Conservation (phyloP, 805 yeast species). For the Candida krabiensis region DNA sequence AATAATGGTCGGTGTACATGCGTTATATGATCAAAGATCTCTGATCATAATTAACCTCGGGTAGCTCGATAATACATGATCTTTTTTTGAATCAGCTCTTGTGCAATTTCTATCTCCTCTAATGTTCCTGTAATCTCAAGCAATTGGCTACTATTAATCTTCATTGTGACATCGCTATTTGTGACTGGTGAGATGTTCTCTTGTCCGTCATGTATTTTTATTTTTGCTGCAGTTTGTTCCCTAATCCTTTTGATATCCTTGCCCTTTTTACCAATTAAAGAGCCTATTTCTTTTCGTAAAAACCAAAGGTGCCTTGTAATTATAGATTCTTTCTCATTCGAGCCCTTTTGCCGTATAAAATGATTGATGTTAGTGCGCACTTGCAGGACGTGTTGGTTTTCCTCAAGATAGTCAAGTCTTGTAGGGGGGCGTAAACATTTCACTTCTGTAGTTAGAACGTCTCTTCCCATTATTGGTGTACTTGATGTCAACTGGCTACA, state of each 20-base stretch:
- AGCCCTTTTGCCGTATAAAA: slow-evolving; percentile 1
- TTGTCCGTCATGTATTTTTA: slow-evolving; percentile 37
- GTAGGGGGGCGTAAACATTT: slow-evolving; percentile 6
- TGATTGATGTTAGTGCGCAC: slow-evolving; percentile 2
- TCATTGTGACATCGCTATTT: neutral
- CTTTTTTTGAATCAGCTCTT: slow-evolving; percentile 10
- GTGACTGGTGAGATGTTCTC: slow-evolving; percentile 13
- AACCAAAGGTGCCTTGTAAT: slow-evolving; percentile 15
- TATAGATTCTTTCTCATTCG: slow-evolving; percentile 1
- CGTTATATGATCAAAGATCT: neutral
- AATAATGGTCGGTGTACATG: slow-evolving; percentile 3
- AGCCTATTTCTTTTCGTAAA: slow-evolving; percentile 37
- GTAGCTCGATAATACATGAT: slow-evolving; percentile 15
- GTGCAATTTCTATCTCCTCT: slow-evolving; percentile 12
- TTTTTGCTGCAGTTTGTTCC: slow-evolving; percentile 34
- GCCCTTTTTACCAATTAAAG: slow-evolving; percentile 46
- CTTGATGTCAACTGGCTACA: too few relatives aligned
- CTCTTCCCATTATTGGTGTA: neutral
- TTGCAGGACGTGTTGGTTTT: slow-evolving; percentile 3
- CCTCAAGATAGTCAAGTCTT: slow-evolving; percentile 5
- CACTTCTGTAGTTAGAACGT: neutral
- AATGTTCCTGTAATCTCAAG: slow-evolving; percentile 14
- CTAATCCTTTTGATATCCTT: slow-evolving; percentile 37
- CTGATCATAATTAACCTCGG: slow-evolving; percentile 10
- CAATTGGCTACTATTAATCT: slow-evolving; percentile 10